Evolutionary conservation across 202 grass and related monocot species (phyloP).

Genomic region (Zoysia matrella): DNA sequence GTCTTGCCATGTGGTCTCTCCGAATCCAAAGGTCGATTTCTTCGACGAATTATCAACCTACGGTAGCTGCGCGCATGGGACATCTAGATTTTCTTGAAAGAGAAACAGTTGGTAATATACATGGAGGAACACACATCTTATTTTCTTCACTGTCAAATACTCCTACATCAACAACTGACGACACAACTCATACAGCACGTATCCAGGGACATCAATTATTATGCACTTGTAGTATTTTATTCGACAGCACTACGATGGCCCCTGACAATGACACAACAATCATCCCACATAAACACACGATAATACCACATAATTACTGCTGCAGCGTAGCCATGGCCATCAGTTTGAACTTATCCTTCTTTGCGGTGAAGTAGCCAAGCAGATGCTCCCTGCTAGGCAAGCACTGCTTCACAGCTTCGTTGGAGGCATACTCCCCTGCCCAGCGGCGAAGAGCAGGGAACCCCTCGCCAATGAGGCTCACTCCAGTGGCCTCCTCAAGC

Average conservation of each 20-base stretch:
- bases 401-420: too few relatives aligned
- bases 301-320: background rate
- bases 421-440: too few relatives aligned
- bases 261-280: background rate
- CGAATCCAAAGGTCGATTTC: too few relatives aligned
- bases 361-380: constrained; percentile 25
- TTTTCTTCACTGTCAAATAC: background rate
- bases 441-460: constrained; percentile 30
- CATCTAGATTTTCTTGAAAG: background rate
- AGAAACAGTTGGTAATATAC: background rate
- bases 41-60: too few relatives aligned
- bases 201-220: background rate
- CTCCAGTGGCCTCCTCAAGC: constrained; percentile 49
- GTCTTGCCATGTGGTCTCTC: too few relatives aligned
- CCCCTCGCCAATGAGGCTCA: constrained; percentile 36
- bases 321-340: background rate
- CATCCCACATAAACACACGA: background rate
- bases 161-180: background rate
- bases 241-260: background rate
- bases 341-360: constrained; percentile 18
- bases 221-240: background rate
- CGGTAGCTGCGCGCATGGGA: background rate
- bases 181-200: background rate
- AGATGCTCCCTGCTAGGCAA: background rate
- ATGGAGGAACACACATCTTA: background rate